These are phyloP conservation scores for Calonectria naviculata DNA, from an alignment of 2,329 filamentous ascomycete genomes.

Conservation along the genomic window DNA sequence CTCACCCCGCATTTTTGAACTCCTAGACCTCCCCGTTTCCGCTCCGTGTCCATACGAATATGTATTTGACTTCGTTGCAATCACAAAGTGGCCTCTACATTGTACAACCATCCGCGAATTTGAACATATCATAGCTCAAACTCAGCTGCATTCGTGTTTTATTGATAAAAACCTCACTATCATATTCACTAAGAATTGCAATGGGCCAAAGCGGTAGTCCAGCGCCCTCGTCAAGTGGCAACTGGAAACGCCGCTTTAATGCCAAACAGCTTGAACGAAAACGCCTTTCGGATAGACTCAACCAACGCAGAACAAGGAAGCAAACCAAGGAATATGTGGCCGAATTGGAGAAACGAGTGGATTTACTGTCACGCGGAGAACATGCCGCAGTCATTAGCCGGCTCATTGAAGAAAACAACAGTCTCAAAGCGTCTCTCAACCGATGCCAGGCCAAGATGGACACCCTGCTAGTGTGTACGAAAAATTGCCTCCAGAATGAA, in stretches of 20 bases:
- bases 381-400: neutral
- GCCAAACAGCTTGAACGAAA: neutral
- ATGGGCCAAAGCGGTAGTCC: neutral
- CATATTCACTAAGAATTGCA: neutral
- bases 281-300: neutral
- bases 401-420: neutral
- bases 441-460: neutral
- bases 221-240: neutral
- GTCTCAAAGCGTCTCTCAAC: neutral
- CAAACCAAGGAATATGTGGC: neutral
- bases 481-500: neutral
- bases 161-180: neutral
- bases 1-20: neutral
- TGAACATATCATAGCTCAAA: neutral
- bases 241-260: neutral
- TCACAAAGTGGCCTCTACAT: neutral
- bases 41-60: neutral
- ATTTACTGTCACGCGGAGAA: neutral
- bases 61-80: neutral
- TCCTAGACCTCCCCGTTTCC: neutral
- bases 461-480: neutral
- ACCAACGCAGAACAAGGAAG: neutral
- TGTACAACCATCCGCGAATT: neutral
- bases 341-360: neutral
- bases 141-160: too few relatives aligned